phyloP scores from a whole-genome alignment of 345 rosid genomes.

The Ricinus communis region DNA sequence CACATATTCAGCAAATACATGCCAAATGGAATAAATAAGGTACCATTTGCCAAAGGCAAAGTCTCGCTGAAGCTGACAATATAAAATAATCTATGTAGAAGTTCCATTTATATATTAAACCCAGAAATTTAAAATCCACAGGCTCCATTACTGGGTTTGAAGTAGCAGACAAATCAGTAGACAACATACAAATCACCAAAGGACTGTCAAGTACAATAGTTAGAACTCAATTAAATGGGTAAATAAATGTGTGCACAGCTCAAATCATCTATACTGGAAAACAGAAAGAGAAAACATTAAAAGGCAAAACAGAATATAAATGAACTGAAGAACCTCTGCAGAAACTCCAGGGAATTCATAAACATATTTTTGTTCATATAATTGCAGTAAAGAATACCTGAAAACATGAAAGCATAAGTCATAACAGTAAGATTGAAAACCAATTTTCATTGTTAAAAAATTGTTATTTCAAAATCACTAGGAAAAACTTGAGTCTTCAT shows the following conservation, averaged over 20 bases:
- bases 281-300: background rate
- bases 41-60: slow-evolving; percentile 5
- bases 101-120: background rate
- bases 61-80: slow-evolving; percentile 8
- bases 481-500: background rate
- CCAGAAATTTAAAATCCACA: background rate
- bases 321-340: background rate
- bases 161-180: background rate
- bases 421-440: background rate
- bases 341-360: background rate
- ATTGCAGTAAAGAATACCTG: background rate
- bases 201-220: background rate
- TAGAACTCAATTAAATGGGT: background rate
- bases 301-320: background rate
- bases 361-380: background rate
- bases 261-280: background rate
- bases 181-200: background rate
- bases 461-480: background rate
- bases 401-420: background rate
- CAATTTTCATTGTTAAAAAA: background rate
- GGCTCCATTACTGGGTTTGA: background rate
- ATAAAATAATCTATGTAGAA: background rate
- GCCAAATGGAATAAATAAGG: slow-evolving; percentile 4
- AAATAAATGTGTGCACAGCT: background rate
- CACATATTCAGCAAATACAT: slow-evolving; percentile 20